These are phyloP conservation scores for Fusarium poae DNA, from an alignment of 2,329 filamentous ascomycete species.

Conservation along the genomic window DNA sequence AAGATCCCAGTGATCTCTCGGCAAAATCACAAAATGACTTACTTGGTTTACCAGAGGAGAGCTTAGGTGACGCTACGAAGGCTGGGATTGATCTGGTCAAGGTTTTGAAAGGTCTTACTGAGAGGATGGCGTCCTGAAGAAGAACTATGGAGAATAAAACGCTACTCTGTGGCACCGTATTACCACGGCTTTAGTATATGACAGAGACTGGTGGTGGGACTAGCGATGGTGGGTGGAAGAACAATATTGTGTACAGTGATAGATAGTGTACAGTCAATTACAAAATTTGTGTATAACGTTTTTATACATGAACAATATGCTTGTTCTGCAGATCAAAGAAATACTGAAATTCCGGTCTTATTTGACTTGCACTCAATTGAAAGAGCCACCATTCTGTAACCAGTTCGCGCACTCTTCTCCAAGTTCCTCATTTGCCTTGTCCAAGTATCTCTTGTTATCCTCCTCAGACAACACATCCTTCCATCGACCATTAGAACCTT, in stretches of 20 bases:
- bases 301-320: too few species aligned
- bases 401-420: constrained; percentile 7
- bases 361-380: neutral
- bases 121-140: constrained; percentile 28
- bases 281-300: too few species aligned
- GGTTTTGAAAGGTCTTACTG: constrained; percentile 23
- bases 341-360: too few species aligned
- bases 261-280: too few species aligned
- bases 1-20: constrained; percentile 51
- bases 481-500: constrained; percentile 13
- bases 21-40: constrained; percentile 60
- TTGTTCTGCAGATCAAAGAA: too few species aligned
- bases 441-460: neutral
- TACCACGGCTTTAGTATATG: too few species aligned
- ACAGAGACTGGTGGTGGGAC: too few species aligned
- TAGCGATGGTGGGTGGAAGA: too few species aligned
- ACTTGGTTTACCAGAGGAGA: constrained; percentile 66
- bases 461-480: constrained; percentile 5
- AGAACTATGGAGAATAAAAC: too few species aligned
- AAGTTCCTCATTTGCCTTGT: neutral
- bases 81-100: constrained; percentile 59
- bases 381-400: constrained; percentile 6
- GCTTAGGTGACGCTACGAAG: constrained; percentile 66
- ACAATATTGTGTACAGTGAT: too few species aligned
- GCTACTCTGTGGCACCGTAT: too few species aligned